phyloP scores from a whole-genome alignment of 2,329 filamentous ascomycete species.

The Aspergillus sp. region DNA sequence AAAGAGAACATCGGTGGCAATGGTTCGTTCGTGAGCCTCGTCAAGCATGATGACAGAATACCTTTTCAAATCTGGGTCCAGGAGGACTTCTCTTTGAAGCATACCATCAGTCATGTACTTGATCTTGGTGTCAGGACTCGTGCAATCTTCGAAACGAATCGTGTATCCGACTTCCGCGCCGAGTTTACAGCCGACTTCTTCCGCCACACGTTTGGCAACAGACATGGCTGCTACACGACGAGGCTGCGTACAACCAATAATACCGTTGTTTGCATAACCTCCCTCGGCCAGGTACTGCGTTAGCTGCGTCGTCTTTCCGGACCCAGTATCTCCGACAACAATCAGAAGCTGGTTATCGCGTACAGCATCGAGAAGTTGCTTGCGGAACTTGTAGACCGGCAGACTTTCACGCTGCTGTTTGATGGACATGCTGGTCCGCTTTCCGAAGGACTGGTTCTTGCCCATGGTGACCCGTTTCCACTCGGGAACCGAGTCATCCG shows the following conservation, averaged over 20 bases:
- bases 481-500: constrained; percentile 74
- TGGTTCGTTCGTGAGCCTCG: constrained; percentile 95
- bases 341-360: constrained; percentile 87
- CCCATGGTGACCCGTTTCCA: constrained; percentile 85
- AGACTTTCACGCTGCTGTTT: constrained; percentile 90
- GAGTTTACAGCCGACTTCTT: constrained; percentile 89
- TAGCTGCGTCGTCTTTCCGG: constrained; percentile 94
- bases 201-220: constrained; percentile 92
- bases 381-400: constrained; percentile 86
- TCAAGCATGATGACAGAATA: constrained; percentile 99
- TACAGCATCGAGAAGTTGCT: constrained; percentile 84
- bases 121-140: constrained; percentile 82
- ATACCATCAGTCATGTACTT: constrained; percentile 99
- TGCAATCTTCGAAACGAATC: constrained; percentile 95
- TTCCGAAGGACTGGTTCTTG: constrained; percentile 79
- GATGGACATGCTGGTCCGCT: constrained; percentile 86
- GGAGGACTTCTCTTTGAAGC: constrained; percentile 90
- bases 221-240: constrained; percentile 97
- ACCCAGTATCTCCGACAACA: constrained; percentile 95
- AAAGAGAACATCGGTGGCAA: constrained; percentile 93
- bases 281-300: constrained; percentile 94
- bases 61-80: constrained; percentile 83
- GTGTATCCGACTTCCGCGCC: constrained; percentile 95
- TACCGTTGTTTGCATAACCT: constrained; percentile 81
- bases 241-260: constrained; percentile 95